Base-by-base conservation (phyloP, 208 protist genomes). In the Trypanosoma vivax region DNA sequence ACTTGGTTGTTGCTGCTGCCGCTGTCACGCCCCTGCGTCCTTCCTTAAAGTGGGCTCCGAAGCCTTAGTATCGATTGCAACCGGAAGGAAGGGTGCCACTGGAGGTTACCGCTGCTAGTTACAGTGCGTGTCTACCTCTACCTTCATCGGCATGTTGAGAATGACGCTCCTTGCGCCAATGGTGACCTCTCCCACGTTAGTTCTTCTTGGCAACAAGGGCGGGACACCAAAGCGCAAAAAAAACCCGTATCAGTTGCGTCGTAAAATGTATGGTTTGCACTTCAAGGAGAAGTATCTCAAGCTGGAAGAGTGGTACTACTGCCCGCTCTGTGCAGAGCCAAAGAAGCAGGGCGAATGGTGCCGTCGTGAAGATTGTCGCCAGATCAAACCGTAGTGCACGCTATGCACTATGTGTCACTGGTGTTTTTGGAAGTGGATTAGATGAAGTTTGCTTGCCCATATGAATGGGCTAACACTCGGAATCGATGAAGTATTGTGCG, bases 221-320 rank as follows among this genome's bases (percentile, higher is more conserved):
- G 88, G 88, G 54, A 92, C 84, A 18, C 88, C 88, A 35, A 95
- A 92, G 55, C 72, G 82, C 7, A 95, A 95, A 61, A 92, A 91
- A 57, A 93, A 91, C 43, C 82, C 84, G 10, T 80, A 89, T 72
- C 79, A 90, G 66, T 53, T 92, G 18, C 72, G 84, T 2, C 75
- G 85, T 10, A 87, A 91, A 42, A 76, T 75, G 24, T 95, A 92
- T 46, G 88, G 88, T 9, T 42, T 95, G 9, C 84, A 92, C 79
- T 95, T 95, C 60, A 95, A 95, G 57, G 83, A 92, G 59, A 76
- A 73, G 31, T 90, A 92, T 41, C 55, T 92, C 13, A 87, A 89
- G 59, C 16, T 90, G 34, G 76, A 92, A 64, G 80, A 91, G 61
- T 95, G 88, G 85, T 95, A 95, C 69, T 92, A 85, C 75, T 95